phyloP scores from a whole-genome alignment of 2,329 filamentous ascomycete species.

The Claviceps maximensis region DNA sequence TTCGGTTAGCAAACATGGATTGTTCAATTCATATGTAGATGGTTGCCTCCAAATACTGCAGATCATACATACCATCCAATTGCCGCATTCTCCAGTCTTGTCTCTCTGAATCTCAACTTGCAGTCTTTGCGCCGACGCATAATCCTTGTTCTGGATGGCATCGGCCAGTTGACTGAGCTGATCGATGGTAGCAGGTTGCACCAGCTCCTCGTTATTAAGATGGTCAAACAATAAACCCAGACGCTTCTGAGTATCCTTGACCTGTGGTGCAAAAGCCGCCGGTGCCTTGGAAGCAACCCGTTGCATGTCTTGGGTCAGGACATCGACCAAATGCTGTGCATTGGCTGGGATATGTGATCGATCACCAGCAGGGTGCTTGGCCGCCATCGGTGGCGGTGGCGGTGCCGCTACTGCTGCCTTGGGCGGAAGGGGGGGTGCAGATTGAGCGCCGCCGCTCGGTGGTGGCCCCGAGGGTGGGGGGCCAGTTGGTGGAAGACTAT shows the following conservation, averaged over 20 bases:
- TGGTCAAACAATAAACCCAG: constrained; percentile 92
- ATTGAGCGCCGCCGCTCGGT: constrained; percentile 17
- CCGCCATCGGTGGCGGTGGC: constrained; percentile 38
- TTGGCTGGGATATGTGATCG: constrained; percentile 72
- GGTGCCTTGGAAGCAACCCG: constrained; percentile 79
- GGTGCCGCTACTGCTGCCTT: constrained; percentile 34
- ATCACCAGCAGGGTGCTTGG: constrained; percentile 70
- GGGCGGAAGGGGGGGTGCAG: constrained; percentile 34
- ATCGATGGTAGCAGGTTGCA: constrained; percentile 65
- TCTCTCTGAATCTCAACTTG: constrained; percentile 66
- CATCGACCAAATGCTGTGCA: constrained; percentile 67
- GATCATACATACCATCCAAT: constrained; percentile 64
- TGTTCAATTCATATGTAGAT: too few relatives aligned
- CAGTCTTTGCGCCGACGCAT: constrained; percentile 50
- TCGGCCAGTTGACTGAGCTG: constrained; percentile 51
- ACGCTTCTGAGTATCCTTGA: constrained; percentile 87
- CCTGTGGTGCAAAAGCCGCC: constrained; percentile 72
- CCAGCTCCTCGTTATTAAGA: constrained; percentile 85
- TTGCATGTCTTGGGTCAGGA: constrained; percentile 73
- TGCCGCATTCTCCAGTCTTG: constrained; percentile 67
- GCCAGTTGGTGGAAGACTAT: constrained; percentile 19
- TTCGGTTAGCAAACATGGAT: constrained; percentile 24
- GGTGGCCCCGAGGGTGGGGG: constrained; percentile 26
- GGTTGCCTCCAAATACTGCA: neutral
- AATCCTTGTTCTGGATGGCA: constrained; percentile 56